A percentile compares a stretch with the other conserved stretches of the same genome.
These are phyloP conservation scores for Hysterangium stoloniferum DNA, from an alignment of 768 basidiomycete genomes.

Conservation along the genomic window DNA sequence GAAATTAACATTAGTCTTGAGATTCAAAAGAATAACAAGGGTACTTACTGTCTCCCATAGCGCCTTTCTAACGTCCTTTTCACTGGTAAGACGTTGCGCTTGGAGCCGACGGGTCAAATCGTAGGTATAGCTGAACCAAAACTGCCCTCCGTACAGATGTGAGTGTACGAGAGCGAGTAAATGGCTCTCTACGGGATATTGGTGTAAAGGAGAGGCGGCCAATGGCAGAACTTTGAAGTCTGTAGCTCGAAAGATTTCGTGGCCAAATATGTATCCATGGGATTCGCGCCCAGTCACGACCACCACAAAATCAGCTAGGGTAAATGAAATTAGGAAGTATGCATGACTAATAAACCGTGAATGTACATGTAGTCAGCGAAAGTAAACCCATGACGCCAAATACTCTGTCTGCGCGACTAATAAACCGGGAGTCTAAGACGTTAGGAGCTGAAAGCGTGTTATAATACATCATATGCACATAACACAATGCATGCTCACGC, in stretches of 20 bases:
- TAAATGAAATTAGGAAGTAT: not conserved
- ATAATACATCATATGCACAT: too few species aligned
- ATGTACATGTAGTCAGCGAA: slow-evolving; percentile 32
- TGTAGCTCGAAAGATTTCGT: slow-evolving; percentile 83
- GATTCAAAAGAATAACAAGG: not conserved
- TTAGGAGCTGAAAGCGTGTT: not conserved
- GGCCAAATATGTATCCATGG: slow-evolving; percentile 69
- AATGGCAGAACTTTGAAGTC: slow-evolving; percentile 90
- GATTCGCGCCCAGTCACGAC: slow-evolving; percentile 78
- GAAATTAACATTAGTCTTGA: slow-evolving; percentile 10
- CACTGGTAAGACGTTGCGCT: slow-evolving; percentile 58
- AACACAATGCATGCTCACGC: slow-evolving; percentile 2
- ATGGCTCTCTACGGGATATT: slow-evolving; percentile 83
- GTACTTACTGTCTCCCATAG: slow-evolving; percentile 73
- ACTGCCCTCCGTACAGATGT: slow-evolving; percentile 71
- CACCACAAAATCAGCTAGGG: slow-evolving; percentile 85
- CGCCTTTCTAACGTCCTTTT: slow-evolving; percentile 43
- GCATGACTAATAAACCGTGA: not conserved
- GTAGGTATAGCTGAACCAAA: slow-evolving; percentile 87
- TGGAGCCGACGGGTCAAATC: slow-evolving; percentile 87
- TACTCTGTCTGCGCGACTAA: slow-evolving; percentile 1
- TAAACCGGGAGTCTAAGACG: not conserved
- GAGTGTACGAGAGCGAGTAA: slow-evolving; percentile 79
- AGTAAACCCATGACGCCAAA: slow-evolving; percentile 41
- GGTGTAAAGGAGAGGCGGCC: slow-evolving; percentile 56